phyloP scores from a whole-genome alignment of 192 early-diverging fungal genomes.

The Diversispora epigaea region DNA sequence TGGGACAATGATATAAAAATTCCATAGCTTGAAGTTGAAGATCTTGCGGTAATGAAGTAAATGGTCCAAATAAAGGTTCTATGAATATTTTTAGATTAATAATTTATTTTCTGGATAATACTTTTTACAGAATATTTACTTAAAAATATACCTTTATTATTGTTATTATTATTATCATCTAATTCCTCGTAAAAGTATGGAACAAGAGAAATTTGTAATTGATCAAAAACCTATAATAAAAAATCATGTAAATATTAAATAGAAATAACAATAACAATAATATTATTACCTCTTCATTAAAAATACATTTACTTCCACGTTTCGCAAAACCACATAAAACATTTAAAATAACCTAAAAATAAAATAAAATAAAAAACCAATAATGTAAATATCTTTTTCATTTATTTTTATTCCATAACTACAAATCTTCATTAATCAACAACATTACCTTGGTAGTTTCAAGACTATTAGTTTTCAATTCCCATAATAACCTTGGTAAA shows the following conservation, averaged over 20 bases:
- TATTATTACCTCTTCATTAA: constrained; percentile 35
- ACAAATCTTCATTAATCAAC: not conserved
- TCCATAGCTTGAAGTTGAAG: constrained; percentile 41
- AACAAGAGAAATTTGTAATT: constrained; percentile 33
- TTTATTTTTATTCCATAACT: too few relatives aligned
- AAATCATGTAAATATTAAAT: not conserved
- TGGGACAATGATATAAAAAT: constrained; percentile 39
- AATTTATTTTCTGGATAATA: not conserved
- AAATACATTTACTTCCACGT: constrained; percentile 35
- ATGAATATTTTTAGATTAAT: not conserved
- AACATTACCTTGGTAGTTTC: constrained; percentile 47
- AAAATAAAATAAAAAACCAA: not conserved
- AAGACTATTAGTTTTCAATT: constrained; percentile 44
- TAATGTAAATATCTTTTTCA: too few relatives aligned
- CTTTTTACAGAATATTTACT: not conserved
- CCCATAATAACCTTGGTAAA: constrained; percentile 54
- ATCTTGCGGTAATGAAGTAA: constrained; percentile 34
- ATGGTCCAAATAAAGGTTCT: constrained; percentile 44
- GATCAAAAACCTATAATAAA: constrained; percentile 24
- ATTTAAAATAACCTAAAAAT: constrained; percentile 37
- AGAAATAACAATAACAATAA: too few relatives aligned
- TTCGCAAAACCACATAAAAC: constrained; percentile 41
- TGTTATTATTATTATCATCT: constrained; percentile 34
- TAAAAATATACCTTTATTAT: not conserved
- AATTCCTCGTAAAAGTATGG: constrained; percentile 41